phyloP scores from a whole-genome alignment of 2,329 filamentous ascomycete species.

The Septoria petroselini region DNA sequence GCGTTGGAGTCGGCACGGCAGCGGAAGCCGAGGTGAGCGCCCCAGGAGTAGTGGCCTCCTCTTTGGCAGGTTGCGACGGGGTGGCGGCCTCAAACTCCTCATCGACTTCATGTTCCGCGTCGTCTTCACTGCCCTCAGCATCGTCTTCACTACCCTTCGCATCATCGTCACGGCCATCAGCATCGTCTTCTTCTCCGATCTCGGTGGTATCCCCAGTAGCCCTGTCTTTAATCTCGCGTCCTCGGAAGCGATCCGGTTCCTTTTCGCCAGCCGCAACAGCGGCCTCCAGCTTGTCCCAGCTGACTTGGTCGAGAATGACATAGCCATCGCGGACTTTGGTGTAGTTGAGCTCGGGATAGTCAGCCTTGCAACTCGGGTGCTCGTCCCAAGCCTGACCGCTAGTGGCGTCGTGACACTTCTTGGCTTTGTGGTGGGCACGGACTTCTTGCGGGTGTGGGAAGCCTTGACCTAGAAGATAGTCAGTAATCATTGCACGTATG shows the following conservation, averaged over 20 bases:
- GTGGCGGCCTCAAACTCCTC: neutral
- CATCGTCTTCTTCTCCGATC: neutral
- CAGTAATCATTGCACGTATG: neutral
- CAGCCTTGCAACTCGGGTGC: constrained; percentile 26
- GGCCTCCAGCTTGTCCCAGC: constrained; percentile 26
- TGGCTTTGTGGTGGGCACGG: constrained; percentile 24
- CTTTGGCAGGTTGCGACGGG: neutral
- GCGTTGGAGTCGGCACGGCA: neutral
- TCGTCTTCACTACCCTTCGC: neutral
- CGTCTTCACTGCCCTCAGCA: neutral
- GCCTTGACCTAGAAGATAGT: neutral
- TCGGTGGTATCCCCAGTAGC: neutral
- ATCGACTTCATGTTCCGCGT: constrained; percentile 1
- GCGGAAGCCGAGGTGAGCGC: neutral
- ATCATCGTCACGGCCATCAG: neutral
- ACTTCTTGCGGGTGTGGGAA: constrained; percentile 31
- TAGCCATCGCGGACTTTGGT: constrained; percentile 26
- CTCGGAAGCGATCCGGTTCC: constrained; percentile 1
- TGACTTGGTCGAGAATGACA: constrained; percentile 27
- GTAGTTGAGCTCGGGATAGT: constrained; percentile 24
- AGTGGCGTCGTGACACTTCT: constrained; percentile 9
- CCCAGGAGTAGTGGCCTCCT: neutral
- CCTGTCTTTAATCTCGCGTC: neutral
- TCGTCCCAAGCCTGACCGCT: constrained; percentile 22
- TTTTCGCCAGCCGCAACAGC: constrained; percentile 21